Percentiles rank a stretch among this genome's conserved stretches.
Conservation (phyloP, 495 filamentous ascomycete species). For the Sporormia fimetaria region DNA sequence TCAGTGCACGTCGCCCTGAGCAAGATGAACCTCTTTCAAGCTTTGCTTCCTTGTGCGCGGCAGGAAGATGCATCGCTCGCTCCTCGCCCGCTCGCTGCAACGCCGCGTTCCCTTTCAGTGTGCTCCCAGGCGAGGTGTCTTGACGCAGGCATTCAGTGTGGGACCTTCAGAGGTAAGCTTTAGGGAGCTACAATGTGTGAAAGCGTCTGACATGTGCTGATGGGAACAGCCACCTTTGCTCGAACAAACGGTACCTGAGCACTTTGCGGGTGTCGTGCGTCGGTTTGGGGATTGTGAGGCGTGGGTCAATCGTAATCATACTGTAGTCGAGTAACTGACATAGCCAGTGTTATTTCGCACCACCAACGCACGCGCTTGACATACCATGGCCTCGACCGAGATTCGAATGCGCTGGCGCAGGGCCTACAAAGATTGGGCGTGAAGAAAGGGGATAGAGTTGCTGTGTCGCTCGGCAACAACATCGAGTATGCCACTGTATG, state of each 20-base stretch:
- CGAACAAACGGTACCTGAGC: conserved; percentile 64
- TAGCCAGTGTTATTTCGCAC: conserved; percentile 50
- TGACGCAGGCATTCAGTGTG: conserved; percentile 29
- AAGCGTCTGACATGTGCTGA: conserved; percentile 5
- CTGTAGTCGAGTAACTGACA: background rate
- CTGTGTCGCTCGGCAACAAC: conserved; percentile 74
- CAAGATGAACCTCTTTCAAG: background rate
- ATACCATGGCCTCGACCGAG: conserved; percentile 60
- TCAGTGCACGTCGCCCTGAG: no score
- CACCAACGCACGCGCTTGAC: conserved; percentile 55
- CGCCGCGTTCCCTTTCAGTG: background rate
- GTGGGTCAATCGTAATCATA: conserved; percentile 40
- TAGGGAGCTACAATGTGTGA: background rate
- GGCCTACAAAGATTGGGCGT: conserved; percentile 66
- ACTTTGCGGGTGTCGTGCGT: conserved; percentile 63
- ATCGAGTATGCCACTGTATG: conserved; percentile 66
- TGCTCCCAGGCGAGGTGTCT: conserved; percentile 14
- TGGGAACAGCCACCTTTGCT: conserved; percentile 54
- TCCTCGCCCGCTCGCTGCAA: conserved; percentile 6
- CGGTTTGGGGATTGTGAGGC: conserved; percentile 65
- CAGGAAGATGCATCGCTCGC: conserved; percentile 14
- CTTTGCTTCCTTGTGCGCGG: no score
- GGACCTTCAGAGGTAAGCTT: conserved; percentile 31
- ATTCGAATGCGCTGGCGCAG: conserved; percentile 65
- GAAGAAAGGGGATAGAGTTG: conserved; percentile 73